phyloP scores from a whole-genome alignment of 208 protist species.

The Porcisia deanei region DNA sequence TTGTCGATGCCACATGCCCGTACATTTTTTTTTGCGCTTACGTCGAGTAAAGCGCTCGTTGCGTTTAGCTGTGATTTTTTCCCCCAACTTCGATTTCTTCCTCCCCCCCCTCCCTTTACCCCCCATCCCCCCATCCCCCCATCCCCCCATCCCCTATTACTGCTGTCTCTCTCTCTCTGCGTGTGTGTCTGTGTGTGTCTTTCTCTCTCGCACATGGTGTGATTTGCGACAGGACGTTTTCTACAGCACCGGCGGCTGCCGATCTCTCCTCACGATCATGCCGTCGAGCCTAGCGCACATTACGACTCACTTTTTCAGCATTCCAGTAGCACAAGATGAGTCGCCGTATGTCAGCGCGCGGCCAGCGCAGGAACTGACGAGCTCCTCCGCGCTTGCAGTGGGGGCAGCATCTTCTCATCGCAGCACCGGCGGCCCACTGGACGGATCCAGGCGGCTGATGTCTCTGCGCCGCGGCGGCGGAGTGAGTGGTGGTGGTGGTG shows the following conservation, averaged over 20 bases:
- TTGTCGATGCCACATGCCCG: no score
- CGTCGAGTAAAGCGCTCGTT: no score
- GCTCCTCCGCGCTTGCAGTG: conserved; percentile 9
- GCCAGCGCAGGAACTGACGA: conserved; percentile 8
- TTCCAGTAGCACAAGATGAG: conserved; percentile 15
- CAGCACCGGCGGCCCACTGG: conserved; percentile 7
- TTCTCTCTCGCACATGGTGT: conserved; percentile 4
- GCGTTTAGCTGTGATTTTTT: no score
- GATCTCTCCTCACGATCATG: conserved; percentile 10
- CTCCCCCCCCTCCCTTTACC: no score
- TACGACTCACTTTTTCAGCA: conserved; percentile 31
- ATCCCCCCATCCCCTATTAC: neutral
- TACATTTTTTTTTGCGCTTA: no score
- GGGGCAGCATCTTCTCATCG: neutral
- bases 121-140: neutral
- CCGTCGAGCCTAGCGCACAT: conserved; percentile 26
- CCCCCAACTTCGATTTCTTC: no score
- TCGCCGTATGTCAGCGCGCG: conserved; percentile 2
- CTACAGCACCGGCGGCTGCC: neutral
- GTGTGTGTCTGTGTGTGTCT: neutral
- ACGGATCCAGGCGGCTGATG: conserved; percentile 9
- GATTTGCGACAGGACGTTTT: neutral
- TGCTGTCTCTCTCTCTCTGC: neutral
- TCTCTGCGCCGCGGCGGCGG: conserved; percentile 2
- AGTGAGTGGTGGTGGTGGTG: no score